Percentiles rank a stretch among this genome's conserved stretches.
Evolutionary conservation across 805 yeast genomes (phyloP).

Genomic region (Kuraishia floccosa): DNA sequence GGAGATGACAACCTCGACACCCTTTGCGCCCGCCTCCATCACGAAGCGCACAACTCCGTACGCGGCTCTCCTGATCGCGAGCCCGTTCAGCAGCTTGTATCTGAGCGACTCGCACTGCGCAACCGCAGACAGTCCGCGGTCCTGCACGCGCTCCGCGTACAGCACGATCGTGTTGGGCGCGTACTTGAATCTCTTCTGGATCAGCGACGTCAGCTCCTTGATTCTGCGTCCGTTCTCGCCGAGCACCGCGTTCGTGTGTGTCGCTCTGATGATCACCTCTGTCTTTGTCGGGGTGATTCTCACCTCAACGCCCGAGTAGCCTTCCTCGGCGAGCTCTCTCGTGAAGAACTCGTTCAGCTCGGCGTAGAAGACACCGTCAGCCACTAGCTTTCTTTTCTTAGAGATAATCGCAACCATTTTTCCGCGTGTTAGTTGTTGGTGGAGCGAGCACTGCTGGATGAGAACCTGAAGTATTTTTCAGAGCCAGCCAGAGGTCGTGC

Average conservation of each 20-base stretch:
- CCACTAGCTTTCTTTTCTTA: constrained; percentile 98
- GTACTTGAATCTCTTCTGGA: constrained; percentile 98
- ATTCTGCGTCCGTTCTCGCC: constrained; percentile 99
- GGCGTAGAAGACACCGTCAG: constrained; percentile 99
- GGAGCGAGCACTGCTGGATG: too few relatives aligned
- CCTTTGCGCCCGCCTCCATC: constrained; percentile 99
- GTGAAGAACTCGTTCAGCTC: constrained; percentile 99
- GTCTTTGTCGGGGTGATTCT: constrained; percentile 97
- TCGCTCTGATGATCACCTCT: constrained; percentile 97
- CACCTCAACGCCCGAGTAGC: constrained; percentile 99
- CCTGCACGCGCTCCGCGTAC: constrained; percentile 98
- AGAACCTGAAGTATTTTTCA: too few relatives aligned
- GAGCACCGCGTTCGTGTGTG: constrained; percentile 96
- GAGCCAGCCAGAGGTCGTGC: too few relatives aligned
- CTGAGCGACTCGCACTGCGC: constrained; percentile 99
- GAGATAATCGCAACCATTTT: constrained; percentile 50
- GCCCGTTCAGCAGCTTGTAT: constrained; percentile 96
- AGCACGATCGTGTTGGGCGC: constrained; percentile 87
- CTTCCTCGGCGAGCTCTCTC: constrained; percentile 99
- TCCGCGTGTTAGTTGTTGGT: too few relatives aligned
- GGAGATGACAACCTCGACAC: constrained; percentile 99
- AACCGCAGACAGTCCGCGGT: constrained; percentile 98
- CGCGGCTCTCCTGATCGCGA: constrained; percentile 99
- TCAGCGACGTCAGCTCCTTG: constrained; percentile 94
- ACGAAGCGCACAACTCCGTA: constrained; percentile 99